Evolutionary conservation across 2,329 filamentous ascomycete genomes (phyloP).

Genomic region (Colletotrichum sp.): DNA sequence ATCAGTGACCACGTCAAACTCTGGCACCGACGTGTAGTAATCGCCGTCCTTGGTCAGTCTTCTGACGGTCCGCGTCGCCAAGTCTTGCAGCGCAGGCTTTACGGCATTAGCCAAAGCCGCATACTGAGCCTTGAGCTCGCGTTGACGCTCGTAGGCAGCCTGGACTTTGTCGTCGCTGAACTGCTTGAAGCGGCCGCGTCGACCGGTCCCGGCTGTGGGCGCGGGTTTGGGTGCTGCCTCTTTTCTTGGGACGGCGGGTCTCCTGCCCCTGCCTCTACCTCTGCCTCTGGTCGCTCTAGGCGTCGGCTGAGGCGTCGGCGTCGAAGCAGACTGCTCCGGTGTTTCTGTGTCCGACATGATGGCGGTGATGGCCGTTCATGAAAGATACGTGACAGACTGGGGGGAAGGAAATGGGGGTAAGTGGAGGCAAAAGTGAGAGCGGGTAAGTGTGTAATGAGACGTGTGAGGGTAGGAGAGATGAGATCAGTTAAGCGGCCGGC

Average conservation of each 20-base stretch:
- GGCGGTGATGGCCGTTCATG: slow-evolving; percentile 26
- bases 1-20: slow-evolving; percentile 55
- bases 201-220: slow-evolving; percentile 36
- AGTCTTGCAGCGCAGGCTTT: slow-evolving; percentile 69
- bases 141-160: slow-evolving; percentile 66
- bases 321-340: slow-evolving; percentile 21
- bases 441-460: slow-evolving; percentile 21
- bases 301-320: slow-evolving; percentile 20
- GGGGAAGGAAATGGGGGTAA: background rate
- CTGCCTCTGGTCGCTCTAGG: slow-evolving; percentile 25
- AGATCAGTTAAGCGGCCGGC: background rate
- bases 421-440: slow-evolving; percentile 21
- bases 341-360: slow-evolving; percentile 30
- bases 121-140: slow-evolving; percentile 70
- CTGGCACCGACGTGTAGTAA: slow-evolving; percentile 56
- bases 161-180: slow-evolving; percentile 60
- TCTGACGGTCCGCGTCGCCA: slow-evolving; percentile 65
- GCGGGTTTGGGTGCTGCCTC: slow-evolving; percentile 36
- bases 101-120: slow-evolving; percentile 66
- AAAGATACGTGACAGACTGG: slow-evolving; percentile 18
- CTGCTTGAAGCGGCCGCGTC: slow-evolving; percentile 60
- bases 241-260: slow-evolving; percentile 20
- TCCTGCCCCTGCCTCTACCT: slow-evolving; percentile 22
- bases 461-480: slow-evolving; percentile 10
- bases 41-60: slow-evolving; percentile 59